A percentile compares a stretch with the other conserved stretches of the same genome.
Conservation (phyloP, 441 rosid species). For the Erodium trifolium region DNA sequence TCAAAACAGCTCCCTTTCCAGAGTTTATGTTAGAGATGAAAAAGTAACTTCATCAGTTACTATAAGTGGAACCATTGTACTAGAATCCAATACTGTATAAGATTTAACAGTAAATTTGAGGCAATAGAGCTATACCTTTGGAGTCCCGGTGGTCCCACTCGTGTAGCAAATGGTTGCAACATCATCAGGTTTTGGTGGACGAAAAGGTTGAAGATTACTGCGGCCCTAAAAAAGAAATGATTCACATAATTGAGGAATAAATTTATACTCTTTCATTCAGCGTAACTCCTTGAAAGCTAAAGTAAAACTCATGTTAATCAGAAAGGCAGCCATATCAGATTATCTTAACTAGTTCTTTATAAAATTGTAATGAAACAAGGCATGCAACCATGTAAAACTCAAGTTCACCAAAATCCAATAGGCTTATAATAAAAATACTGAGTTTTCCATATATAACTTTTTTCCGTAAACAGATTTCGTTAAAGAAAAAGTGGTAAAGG, state of each 20-base stretch:
- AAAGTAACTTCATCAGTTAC: conserved; percentile 20
- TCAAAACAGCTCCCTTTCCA: conserved; percentile 75
- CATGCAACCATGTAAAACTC: neutral
- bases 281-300: conserved; percentile 1
- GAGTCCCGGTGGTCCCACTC: conserved; percentile 98
- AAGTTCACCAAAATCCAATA: neutral
- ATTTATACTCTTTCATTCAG: conserved; percentile 12
- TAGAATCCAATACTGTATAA: conserved; percentile 11
- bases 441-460: too few relatives aligned
- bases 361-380: neutral
- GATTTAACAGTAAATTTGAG: conserved; percentile 16
- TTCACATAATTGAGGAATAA: conserved; percentile 23
- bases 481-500: too few relatives aligned
- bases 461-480: too few relatives aligned
- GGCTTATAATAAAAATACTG: neutral
- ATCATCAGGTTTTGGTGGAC: conserved; percentile 80
- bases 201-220: conserved; percentile 70
- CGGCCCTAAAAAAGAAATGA: conserved; percentile 57
- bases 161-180: conserved; percentile 95
- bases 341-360: conserved; percentile 3
- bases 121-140: conserved; percentile 54
- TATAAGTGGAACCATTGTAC: conserved; percentile 15
- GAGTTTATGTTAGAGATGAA: conserved; percentile 20
- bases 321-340: neutral
- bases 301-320: neutral